Conservation (phyloP, 805 yeast genomes). For the Myxozyma sirexii region DNA sequence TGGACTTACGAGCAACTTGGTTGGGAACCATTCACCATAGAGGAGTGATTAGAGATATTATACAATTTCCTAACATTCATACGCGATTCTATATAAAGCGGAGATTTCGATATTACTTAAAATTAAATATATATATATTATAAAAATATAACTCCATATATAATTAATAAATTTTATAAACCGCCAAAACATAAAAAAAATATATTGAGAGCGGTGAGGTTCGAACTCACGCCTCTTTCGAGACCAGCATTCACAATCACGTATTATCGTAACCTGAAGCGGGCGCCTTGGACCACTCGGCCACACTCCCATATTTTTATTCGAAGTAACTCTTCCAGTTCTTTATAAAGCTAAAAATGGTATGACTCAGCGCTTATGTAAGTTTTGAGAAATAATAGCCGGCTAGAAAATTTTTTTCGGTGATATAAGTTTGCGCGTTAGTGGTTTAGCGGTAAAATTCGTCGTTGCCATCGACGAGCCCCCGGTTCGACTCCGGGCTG, state of each 20-base stretch:
- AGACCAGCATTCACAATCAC: conserved; percentile 43
- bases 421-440: no score
- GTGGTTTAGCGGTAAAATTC: conserved; percentile 58
- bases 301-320: conserved; percentile 39
- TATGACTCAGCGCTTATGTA: no score
- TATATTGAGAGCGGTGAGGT: conserved; percentile 45
- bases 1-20: conserved; percentile 32
- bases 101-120: not conserved
- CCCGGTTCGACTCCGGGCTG: conserved; percentile 61
- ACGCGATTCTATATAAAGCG: no score
- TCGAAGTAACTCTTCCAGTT: no score
- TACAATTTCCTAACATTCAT: no score
- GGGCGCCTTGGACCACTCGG: conserved; percentile 49
- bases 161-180: not conserved
- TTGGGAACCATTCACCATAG: conserved; percentile 16
- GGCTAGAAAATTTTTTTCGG: no score
- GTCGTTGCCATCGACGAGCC: conserved; percentile 58
- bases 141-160: not conserved
- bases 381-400: not conserved
- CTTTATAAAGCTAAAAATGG: no score
- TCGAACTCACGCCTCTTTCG: conserved; percentile 49
- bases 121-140: no score
- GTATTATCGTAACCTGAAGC: conserved; percentile 44
- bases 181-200: conserved; percentile 29
- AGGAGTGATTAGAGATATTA: not conserved